phyloP scores from a whole-genome alignment of 495 filamentous ascomycete genomes.

The Monascus purpureus region DNA sequence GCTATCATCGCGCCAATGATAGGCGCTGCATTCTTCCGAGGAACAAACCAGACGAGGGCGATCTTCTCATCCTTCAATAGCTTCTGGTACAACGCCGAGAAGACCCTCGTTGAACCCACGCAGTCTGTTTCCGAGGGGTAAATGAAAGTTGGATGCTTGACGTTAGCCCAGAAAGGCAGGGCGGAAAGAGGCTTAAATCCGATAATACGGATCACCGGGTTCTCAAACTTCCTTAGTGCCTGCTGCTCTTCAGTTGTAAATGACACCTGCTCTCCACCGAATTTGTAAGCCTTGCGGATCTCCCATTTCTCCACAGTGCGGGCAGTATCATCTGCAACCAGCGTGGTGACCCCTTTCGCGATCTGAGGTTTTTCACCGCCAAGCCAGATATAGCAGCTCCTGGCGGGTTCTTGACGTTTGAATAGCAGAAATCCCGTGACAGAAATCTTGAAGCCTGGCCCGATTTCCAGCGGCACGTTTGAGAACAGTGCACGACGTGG shows the following conservation, averaged over 20 bases:
- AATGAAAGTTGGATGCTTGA: conserved; percentile 77
- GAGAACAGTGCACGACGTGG: conserved; percentile 80
- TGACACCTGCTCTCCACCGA: conserved; percentile 76
- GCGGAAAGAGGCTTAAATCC: conserved; percentile 77
- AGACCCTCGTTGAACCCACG: conserved; percentile 83
- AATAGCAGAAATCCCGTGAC: conserved; percentile 87
- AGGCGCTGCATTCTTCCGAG: conserved; percentile 65
- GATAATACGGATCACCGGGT: conserved; percentile 74
- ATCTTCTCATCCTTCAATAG: conserved; percentile 64
- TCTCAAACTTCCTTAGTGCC: conserved; percentile 60
- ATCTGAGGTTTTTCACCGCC: conserved; percentile 73
- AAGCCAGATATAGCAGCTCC: conserved; percentile 75
- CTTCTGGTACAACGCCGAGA: conserved; percentile 81
- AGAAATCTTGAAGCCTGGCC: conserved; percentile 69
- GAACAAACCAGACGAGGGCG: conserved; percentile 78
- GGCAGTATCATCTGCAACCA: conserved; percentile 60
- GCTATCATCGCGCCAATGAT: conserved; percentile 69
- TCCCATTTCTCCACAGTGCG: conserved; percentile 65
- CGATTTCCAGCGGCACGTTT: conserved; percentile 73
- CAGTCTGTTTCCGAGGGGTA: conserved; percentile 87
- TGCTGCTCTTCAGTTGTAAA: conserved; percentile 77
- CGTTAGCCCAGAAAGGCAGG: conserved; percentile 73
- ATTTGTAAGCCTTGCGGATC: conserved; percentile 87
- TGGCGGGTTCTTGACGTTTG: conserved; percentile 63
- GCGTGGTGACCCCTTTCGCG: conserved; percentile 54